phyloP scores from a whole-genome alignment of 306 rosid species.

The Abrus pulchellus region DNA sequence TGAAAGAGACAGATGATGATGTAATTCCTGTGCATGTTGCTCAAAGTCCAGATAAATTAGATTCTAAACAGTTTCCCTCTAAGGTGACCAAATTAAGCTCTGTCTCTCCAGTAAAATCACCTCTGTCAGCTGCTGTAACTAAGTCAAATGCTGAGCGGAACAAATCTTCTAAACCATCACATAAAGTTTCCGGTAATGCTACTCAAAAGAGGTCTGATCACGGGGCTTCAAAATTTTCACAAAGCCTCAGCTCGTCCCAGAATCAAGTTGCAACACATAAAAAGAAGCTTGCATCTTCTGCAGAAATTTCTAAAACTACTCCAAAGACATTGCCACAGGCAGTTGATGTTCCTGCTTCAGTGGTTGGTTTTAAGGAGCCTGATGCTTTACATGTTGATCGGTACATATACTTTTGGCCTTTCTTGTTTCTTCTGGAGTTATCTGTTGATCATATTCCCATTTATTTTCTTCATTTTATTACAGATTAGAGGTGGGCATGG shows the following conservation, averaged over 20 bases:
- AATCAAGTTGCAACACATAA: constrained; percentile 61
- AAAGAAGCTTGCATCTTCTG: constrained; percentile 63
- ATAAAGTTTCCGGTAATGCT: constrained; percentile 58
- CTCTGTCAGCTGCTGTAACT: constrained; percentile 52
- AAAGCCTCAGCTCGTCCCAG: constrained; percentile 60
- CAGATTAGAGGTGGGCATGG: constrained; percentile 67
- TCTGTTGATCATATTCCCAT: constrained; percentile 29
- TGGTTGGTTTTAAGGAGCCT: constrained; percentile 62
- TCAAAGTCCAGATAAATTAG: constrained; percentile 63
- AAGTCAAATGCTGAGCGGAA: constrained; percentile 63
- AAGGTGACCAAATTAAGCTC: constrained; percentile 64
- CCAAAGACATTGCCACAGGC: constrained; percentile 54
- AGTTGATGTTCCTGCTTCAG: constrained; percentile 58
- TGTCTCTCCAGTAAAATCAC: constrained; percentile 75
- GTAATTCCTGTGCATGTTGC: constrained; percentile 42
- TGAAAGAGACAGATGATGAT: constrained; percentile 59
- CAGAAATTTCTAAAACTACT: constrained; percentile 68
- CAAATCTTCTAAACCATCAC: constrained; percentile 63
- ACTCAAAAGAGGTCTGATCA: constrained; percentile 65
- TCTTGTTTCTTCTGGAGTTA: constrained; percentile 17
- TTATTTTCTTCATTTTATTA: constrained; percentile 31
- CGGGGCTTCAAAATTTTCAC: constrained; percentile 60
- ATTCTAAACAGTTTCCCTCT: constrained; percentile 57
- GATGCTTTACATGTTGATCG: constrained; percentile 68
- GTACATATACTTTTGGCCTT: constrained; percentile 54